Evolutionary conservation across 371 early-diverging fungal species (phyloP), one percentile per base, ranked within the genome.

Genomic region (Mucor circinelloides): DNA sequence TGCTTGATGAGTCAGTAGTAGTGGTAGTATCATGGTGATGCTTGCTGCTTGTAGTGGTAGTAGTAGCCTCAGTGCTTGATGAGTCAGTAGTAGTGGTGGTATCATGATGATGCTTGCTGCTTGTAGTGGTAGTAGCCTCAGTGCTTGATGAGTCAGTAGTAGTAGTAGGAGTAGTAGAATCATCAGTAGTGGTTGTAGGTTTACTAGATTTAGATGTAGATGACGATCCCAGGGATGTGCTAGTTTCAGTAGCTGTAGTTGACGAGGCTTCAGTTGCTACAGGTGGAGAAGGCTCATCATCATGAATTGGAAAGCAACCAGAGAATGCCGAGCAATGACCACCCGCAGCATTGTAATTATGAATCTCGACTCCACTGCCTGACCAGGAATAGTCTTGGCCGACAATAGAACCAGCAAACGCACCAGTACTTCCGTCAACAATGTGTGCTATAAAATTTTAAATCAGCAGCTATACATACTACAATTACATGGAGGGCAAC

Each of bases 281-380:
- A 44, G 19, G 44, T 19, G 44, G 5, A 28, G n/a, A 17, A 28
- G 56, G 3, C 3, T 27, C 30, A 15, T 56, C 28, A 56, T 56
- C 28, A 31, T 27, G 15, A 27, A 61, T 31, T 31, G 52, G 27
- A 31, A 50, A 17, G 32, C 63, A 63, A 34, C 28, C 34, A 52
- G 6, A 13, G 9, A 34, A 21, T 2, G 34, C 21, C 15, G 21
- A 19, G 15, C 63, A 63, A 32, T 32, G 21, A 21, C 63, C 63
- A 63, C 63, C 63, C 13, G 21, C 36, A 7, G 63, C 63, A 23
- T 34, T 23, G 15, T 52, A 63, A 52, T 63, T 36, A 13, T 63
- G 63, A 36, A 63, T 30, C 13, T 63, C 63, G 17, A 34, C 50
- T 8, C 63, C 63, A 32, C 7, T 36, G 17, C 25, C 21, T 10